Evolutionary conservation across 257 asterid species (phyloP).

Genomic region (Ligustrum vulgare): DNA sequence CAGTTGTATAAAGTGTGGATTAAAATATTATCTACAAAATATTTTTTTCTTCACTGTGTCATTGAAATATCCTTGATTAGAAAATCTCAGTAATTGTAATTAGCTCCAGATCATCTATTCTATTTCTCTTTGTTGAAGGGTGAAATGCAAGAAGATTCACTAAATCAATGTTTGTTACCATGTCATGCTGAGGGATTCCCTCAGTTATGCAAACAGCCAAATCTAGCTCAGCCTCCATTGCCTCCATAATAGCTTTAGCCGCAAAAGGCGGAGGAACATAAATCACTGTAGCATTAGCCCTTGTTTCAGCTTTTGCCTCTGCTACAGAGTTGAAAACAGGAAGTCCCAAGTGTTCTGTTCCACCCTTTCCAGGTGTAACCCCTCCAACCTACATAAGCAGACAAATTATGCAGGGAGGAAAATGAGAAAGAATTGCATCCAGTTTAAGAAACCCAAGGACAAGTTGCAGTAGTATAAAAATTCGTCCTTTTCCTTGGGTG

Average conservation of each 20-base stretch:
- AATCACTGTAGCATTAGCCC: constrained; percentile 88
- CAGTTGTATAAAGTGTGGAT: background rate
- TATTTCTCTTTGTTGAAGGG: constrained; percentile 2
- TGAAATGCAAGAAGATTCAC: background rate
- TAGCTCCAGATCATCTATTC: constrained; percentile 11
- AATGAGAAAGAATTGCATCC: background rate
- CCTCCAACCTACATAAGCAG: constrained; percentile 78
- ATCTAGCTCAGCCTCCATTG: constrained; percentile 88
- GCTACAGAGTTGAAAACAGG: constrained; percentile 90
- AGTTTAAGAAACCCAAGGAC: background rate
- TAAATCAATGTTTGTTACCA: constrained; percentile 50
- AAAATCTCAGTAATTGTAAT: background rate
- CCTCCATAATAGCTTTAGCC: constrained; percentile 85
- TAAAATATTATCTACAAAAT: constrained; percentile 1
- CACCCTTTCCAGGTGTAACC: constrained; percentile 93
- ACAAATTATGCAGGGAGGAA: background rate
- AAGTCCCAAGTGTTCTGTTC: constrained; percentile 94
- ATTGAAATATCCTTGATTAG: constrained; percentile 10
- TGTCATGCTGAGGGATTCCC: constrained; percentile 96
- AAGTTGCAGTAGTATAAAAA: background rate
- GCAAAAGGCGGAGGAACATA: constrained; percentile 98
- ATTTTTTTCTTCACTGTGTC: background rate
- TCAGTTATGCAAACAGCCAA: constrained; percentile 89
- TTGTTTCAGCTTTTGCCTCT: constrained; percentile 93
- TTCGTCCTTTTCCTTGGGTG: background rate